These are phyloP conservation scores for Apiotrichum siamense DNA, from an alignment of 1,284 basidiomycete species.

Conservation along the genomic window DNA sequence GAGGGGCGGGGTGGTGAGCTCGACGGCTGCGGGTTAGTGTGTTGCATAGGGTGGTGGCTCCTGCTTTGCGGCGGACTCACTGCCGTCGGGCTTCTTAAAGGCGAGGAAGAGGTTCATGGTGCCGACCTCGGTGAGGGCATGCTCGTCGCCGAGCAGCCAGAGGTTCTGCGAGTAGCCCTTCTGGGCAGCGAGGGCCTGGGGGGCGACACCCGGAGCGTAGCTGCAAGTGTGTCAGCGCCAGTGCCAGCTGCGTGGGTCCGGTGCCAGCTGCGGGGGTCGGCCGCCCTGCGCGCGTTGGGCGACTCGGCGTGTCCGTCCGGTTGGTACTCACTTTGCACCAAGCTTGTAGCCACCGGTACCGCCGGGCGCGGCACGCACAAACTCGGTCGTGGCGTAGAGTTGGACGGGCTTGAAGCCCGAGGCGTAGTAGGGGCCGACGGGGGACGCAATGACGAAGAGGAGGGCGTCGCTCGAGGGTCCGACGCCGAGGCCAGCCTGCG, in stretches of 20 bases:
- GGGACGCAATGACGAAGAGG: constrained; percentile 89
- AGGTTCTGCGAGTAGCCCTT: constrained; percentile 90
- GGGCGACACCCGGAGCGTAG: constrained; percentile 82
- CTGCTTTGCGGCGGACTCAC: constrained; percentile 44
- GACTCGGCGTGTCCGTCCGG: too few species aligned
- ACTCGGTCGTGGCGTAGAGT: constrained; percentile 84
- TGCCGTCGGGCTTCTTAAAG: constrained; percentile 67
- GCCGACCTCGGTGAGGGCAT: constrained; percentile 72
- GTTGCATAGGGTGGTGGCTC: not conserved
- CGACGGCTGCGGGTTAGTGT: constrained; percentile 44
- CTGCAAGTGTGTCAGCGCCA: constrained; percentile 26
- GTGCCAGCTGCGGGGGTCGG: too few species aligned
- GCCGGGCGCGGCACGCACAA: constrained; percentile 81
- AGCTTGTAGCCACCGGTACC: constrained; percentile 91
- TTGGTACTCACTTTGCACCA: constrained; percentile 60
- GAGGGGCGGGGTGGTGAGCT: constrained; percentile 85
- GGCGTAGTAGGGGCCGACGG: constrained; percentile 92
- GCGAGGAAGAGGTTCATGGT: constrained; percentile 97
- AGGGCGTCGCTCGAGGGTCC: constrained; percentile 81
- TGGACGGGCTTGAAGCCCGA: constrained; percentile 93
- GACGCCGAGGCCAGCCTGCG: constrained; percentile 81
- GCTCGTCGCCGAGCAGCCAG: constrained; percentile 84
- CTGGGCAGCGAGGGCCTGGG: constrained; percentile 76
- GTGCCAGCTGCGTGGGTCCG: too few species aligned
- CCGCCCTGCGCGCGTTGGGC: too few species aligned